Evolutionary conservation across 352 stramenopile species (phyloP).

Genomic region (Blastocystis sp.): DNA sequence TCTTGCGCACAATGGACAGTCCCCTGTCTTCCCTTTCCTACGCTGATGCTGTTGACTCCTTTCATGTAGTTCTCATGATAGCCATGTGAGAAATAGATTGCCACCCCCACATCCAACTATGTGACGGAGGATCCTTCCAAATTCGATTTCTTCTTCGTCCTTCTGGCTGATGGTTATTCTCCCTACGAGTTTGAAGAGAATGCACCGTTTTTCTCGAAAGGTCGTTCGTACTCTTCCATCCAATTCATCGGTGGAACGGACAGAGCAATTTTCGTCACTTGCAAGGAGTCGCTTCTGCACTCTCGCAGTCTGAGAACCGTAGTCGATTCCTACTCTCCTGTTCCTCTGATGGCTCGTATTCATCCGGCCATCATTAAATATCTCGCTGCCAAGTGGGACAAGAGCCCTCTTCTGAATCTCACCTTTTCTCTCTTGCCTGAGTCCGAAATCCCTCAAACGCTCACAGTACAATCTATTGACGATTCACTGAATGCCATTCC

Average conservation of each 20-base stretch:
- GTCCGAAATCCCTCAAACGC: too few species aligned
- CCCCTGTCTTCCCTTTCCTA: conserved; percentile 25
- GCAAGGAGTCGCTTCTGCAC: conserved; percentile 21
- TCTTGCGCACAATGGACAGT: not conserved
- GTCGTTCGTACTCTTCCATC: not conserved
- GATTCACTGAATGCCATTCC: too few species aligned
- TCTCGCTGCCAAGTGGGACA: not conserved
- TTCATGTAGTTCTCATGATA: not conserved
- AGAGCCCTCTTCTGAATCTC: not conserved
- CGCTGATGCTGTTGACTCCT: not conserved
- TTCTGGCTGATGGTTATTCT: not conserved
- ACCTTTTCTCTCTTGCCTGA: not conserved
- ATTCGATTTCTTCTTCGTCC: conserved; percentile 22
- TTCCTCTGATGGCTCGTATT: conserved; percentile 32
- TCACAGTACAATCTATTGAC: too few species aligned
- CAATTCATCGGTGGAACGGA: conserved; percentile 43
- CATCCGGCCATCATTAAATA: not conserved
- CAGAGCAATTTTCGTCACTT: not conserved
- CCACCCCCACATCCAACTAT: not conserved
- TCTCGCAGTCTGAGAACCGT: not conserved
- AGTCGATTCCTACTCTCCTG: conserved; percentile 9
- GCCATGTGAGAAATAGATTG: not conserved
- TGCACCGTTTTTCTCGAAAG: not conserved
- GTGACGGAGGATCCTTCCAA: not conserved
- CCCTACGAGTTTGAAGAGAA: conserved; percentile 1